phyloP scores from a whole-genome alignment of 257 asterid genomes.

The Sherardia arvensis region DNA sequence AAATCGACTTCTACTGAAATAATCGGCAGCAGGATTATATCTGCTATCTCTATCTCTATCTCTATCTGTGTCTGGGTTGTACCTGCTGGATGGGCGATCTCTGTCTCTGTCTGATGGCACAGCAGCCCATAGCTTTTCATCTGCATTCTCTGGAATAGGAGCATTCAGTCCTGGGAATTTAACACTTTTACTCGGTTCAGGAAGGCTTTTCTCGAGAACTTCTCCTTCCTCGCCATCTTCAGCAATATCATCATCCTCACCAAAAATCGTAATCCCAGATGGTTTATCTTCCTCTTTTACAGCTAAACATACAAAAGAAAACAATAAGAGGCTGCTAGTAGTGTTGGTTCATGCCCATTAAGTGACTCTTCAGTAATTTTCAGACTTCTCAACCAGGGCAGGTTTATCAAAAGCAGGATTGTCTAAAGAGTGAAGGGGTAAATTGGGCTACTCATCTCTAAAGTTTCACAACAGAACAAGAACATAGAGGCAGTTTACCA shows the following conservation, averaged over 20 bases:
- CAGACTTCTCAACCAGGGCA: background rate
- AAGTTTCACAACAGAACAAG: background rate
- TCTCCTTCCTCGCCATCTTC: constrained; percentile 70
- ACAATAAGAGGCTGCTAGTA: background rate
- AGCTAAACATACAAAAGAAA: constrained; percentile 22
- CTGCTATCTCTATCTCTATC: constrained; percentile 38
- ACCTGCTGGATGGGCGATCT: constrained; percentile 36
- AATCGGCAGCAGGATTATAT: constrained; percentile 32
- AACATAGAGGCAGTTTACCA: background rate
- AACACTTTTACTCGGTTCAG: constrained; percentile 40
- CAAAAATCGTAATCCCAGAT: constrained; percentile 90
- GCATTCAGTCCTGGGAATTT: constrained; percentile 91
- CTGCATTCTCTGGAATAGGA: constrained; percentile 78
- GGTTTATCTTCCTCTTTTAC: constrained; percentile 60
- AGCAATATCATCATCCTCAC: constrained; percentile 40
- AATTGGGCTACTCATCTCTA: background rate
- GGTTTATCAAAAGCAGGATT: background rate
- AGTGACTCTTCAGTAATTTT: background rate
- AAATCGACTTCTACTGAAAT: constrained; percentile 20
- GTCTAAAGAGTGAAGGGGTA: background rate
- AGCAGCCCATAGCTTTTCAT: constrained; percentile 63
- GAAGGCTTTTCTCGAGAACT: constrained; percentile 34
- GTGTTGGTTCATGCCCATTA: background rate
- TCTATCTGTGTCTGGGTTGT: constrained; percentile 33
- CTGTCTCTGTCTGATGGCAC: constrained; percentile 33